Base-by-base conservation (phyloP, 129 eudicot species). In the Daucus carota region DNA sequence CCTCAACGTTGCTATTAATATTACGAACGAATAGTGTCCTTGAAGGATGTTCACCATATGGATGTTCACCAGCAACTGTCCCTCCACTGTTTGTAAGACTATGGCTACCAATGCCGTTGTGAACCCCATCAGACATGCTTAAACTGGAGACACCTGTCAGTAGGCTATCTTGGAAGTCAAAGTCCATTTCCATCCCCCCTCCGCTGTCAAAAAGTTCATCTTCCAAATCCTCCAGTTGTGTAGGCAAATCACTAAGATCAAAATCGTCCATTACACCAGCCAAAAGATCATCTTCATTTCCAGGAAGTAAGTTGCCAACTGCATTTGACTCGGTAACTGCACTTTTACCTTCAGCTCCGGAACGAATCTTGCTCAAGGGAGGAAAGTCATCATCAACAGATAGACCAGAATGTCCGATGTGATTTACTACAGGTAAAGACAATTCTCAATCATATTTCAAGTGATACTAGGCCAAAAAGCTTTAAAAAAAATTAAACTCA, bases 11-110 rank as follows among this genome's bases (percentile, higher is more conserved):
- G 75, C 97, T 93, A 77, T 93, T 93, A 46, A 93, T 90, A 73
- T 93, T 93, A 69, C 98, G 88, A 48, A 93, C 98, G 46, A 93
- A 93, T 76, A 93, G 73, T 10, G 98, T 93, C 79, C 98, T 83
- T 17, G 98, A 93, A 77, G 98, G 98, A 77, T 90, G 98, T 83
- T 93, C 98, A 6, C 98, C 98, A 75, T 88, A 93, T 13, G 97
- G 98, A 78, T 93, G 97, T 84, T 90, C 96, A 43, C 98, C 98
- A 33, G 87, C 90, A 81, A 90, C 87, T 17, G 88, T 48, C n/a
- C 80, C 83, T 45, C 80, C 87, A 41, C 91, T 83, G 77, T 84
- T 90, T 17, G 80, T 78, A 41, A 82, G 73, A 70, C 84, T 89
- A 52, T 73, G 86, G 42, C 75, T 85, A 26, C 72, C 71, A 44